phyloP scores from a whole-genome alignment of 331 rosid genomes.

The Pyracantha coccinea region DNA sequence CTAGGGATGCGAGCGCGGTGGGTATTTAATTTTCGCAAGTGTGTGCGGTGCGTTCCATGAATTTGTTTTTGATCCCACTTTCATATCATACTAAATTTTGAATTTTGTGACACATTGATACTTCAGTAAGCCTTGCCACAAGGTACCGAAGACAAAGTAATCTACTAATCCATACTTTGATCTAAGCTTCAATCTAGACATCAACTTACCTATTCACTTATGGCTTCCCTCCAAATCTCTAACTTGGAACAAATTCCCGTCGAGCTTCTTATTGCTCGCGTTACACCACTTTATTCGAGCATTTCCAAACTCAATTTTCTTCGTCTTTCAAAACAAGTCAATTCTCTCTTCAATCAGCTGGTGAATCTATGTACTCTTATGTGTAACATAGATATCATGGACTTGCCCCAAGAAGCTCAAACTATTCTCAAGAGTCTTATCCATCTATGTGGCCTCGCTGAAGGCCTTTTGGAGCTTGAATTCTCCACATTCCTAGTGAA shows the following conservation, averaged over 20 bases:
- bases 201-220: neutral
- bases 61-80: too few relatives aligned
- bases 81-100: too few relatives aligned
- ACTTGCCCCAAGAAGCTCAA: constrained; percentile 39
- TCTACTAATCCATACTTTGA: too few relatives aligned
- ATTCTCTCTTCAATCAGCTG: constrained; percentile 48
- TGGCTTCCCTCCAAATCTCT: constrained; percentile 46
- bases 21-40: too few relatives aligned
- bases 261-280: constrained; percentile 26
- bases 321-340: constrained; percentile 58
- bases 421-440: constrained; percentile 55
- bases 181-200: neutral
- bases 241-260: constrained; percentile 33
- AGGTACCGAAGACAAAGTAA: too few relatives aligned
- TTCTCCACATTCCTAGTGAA: constrained; percentile 46
- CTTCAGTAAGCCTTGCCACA: neutral
- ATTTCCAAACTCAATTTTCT: constrained; percentile 59
- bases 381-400: constrained; percentile 36
- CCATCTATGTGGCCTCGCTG: constrained; percentile 45
- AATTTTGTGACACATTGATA: too few relatives aligned
- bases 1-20: too few relatives aligned
- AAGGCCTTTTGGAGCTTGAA: constrained; percentile 62
- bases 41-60: too few relatives aligned
- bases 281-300: constrained; percentile 43
- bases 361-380: constrained; percentile 58